These are phyloP conservation scores for Prunus fruticosa DNA, from an alignment of 306 rosid species.

Conservation along the genomic window DNA sequence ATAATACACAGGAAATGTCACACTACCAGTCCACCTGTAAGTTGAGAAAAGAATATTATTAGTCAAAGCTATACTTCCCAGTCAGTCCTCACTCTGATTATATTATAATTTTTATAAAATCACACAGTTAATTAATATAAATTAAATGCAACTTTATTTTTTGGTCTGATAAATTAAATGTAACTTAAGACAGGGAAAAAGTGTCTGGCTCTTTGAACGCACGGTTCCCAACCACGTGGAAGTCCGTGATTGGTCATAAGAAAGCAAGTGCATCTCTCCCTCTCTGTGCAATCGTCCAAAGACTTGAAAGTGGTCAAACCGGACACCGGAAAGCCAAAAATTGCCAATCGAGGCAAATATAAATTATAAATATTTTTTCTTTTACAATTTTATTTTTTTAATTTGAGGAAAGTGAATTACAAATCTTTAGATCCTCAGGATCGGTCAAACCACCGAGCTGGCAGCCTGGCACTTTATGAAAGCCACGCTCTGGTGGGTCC, in stretches of 20 bases:
- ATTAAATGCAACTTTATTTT: too few species aligned
- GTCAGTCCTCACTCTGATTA: background rate
- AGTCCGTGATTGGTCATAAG: background rate
- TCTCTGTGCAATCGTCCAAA: background rate
- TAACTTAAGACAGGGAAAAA: constrained; percentile 9
- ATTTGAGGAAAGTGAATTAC: background rate
- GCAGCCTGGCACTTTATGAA: constrained; percentile 31
- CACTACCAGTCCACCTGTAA: too few species aligned
- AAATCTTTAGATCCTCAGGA: constrained; percentile 17
- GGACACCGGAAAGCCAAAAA: constrained; percentile 25
- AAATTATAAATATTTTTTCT: background rate
- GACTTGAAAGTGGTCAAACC: constrained; percentile 32
- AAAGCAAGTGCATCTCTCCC: constrained; percentile 19
- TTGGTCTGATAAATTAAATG: background rate
- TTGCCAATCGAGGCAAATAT: background rate
- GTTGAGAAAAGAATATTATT: background rate
- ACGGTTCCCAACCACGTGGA: constrained; percentile 36
- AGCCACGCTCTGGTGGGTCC: constrained; percentile 33
- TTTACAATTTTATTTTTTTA: background rate
- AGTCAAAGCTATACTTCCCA: constrained; percentile 8
- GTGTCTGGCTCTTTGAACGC: constrained; percentile 12
- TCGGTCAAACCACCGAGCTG: constrained; percentile 32
- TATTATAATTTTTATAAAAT: too few species aligned
- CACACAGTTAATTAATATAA: background rate
- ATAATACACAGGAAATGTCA: too few species aligned